Base-by-base conservation (phyloP, 768 basidiomycete species). In the Exsudoporus frostii region DNA sequence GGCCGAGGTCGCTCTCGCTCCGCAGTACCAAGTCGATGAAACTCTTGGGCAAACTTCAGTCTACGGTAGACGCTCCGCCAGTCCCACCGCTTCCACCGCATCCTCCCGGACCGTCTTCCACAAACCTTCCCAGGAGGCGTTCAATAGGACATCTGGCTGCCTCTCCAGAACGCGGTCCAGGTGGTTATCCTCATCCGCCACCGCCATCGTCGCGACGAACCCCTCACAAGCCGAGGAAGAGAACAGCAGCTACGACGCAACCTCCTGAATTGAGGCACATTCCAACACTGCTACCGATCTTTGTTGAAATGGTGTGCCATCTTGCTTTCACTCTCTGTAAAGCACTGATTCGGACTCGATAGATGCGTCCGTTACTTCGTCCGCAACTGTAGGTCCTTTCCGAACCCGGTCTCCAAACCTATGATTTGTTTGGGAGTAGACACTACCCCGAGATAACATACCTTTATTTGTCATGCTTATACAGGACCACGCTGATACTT, bases 201-300 rank as follows among this genome's bases (percentile, higher is more conserved):
- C 33, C 55, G 17, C 45, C 55, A 25, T 53, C 56, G 9, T 52
- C 56, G 39, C 52, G 30, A 36, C 50, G 37, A 46, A 44, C 55
- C n/a, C 48, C 53, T 42, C 62, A 40, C 61, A 75, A 72, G 52
- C 72, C 72, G 17, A 59, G 54, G 67, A 86, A 81, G 70, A 79
- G 75, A 56, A 66, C 68, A 22, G 54, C 65, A 2, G 69, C 73
- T 40, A 63, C 73, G 8, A 68, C 89, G 40, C 80, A 83, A 58
- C 85, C 88, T 40, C 97, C 97, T 2, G 84, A 90, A 47, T 74
- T 98, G 43, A 72, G 76, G 43, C 79, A 86, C 62, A 82, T 98
- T 47, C 88, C 91, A n/a, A 77, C 83, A 54, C 68, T 99, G 20
- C 73, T 97, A 34, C 93, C 96, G 2, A 61, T 98, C 25, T 98